These are phyloP conservation scores for Globisporangium nunn DNA, from an alignment of 352 stramenopile genomes.

Conservation along the genomic window DNA sequence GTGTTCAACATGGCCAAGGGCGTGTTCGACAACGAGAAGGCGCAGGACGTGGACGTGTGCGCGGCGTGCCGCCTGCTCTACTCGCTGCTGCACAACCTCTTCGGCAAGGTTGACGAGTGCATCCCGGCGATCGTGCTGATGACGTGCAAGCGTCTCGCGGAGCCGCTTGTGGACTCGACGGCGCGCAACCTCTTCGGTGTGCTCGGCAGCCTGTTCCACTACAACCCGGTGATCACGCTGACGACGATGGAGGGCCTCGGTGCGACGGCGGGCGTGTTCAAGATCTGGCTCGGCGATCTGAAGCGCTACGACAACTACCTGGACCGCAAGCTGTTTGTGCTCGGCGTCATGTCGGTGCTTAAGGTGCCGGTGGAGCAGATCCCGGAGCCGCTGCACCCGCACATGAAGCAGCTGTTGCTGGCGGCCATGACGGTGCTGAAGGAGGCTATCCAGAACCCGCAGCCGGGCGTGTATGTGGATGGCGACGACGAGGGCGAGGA, in stretches of 20 bases:
- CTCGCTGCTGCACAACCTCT: conserved; percentile 80
- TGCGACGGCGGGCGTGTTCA: conserved; percentile 86
- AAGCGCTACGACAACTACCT: conserved; percentile 78
- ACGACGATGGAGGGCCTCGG: conserved; percentile 83
- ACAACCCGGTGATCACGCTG: conserved; percentile 90
- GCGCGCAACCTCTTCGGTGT: conserved; percentile 86
- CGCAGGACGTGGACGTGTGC: conserved; percentile 69
- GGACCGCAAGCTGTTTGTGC: conserved; percentile 90
- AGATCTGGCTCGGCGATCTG: conserved; percentile 88
- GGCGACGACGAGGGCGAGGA: conserved; percentile 56
- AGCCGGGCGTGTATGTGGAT: conserved; percentile 46
- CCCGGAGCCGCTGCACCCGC: conserved; percentile 70
- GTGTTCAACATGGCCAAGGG: conserved; percentile 76
- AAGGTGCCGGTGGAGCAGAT: conserved; percentile 80
- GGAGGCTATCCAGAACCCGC: conserved; percentile 56
- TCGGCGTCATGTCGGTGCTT: conserved; percentile 90
- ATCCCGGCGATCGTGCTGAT: conserved; percentile 70
- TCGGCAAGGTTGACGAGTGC: conserved; percentile 74
- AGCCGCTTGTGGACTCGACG: conserved; percentile 61
- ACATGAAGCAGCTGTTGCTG: conserved; percentile 86
- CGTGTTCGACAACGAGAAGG: conserved; percentile 52
- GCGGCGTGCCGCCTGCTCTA: conserved; percentile 69
- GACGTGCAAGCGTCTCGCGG: conserved; percentile 49
- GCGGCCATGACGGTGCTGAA: conserved; percentile 82
- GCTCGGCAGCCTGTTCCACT: conserved; percentile 89